These are phyloP conservation scores for Mycena albidolilacea DNA, from an alignment of 768 basidiomycete species.

Conservation along the genomic window DNA sequence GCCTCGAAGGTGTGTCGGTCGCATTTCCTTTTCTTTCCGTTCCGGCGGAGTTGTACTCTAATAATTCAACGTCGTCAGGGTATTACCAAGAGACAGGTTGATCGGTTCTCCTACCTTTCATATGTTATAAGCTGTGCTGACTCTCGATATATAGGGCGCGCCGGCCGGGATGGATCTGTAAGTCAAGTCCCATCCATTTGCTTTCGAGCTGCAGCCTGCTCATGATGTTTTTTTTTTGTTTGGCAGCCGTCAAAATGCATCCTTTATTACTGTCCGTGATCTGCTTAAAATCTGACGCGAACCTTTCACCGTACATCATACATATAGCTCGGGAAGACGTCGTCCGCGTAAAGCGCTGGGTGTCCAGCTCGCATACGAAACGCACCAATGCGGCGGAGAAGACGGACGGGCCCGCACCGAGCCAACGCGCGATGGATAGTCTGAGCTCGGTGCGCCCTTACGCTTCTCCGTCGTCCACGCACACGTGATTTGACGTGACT, in stretches of 20 bases:
- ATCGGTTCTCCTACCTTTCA: slow-evolving; percentile 45
- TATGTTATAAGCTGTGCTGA: too few relatives aligned
- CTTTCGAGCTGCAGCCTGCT: too few relatives aligned
- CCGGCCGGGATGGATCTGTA: slow-evolving; percentile 84
- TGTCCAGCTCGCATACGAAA: slow-evolving; percentile 61
- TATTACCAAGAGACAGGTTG: slow-evolving; percentile 94
- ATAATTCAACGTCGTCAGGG: slow-evolving; percentile 55
- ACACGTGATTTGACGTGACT: neutral
- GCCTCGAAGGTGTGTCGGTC: slow-evolving; percentile 75
- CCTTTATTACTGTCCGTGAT: slow-evolving; percentile 81
- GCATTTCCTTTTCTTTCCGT: neutral
- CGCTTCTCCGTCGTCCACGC: neutral
- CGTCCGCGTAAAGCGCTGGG: slow-evolving; percentile 66
- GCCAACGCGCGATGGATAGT: slow-evolving; percentile 78
- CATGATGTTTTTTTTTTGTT: too few relatives aligned
- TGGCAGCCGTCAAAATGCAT: slow-evolving; percentile 90
- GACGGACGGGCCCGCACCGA: slow-evolving; percentile 70
- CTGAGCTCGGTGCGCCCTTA: slow-evolving; percentile 64
- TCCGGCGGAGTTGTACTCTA: neutral
- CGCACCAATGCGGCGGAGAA: slow-evolving; percentile 60
- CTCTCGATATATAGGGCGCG: slow-evolving; percentile 66
- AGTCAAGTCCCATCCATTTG: slow-evolving; percentile 49
- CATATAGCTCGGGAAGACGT: slow-evolving; percentile 82
- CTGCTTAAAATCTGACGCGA: neutral
- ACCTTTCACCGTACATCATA: neutral